phyloP scores from a whole-genome alignment of 106 monocot species.

The Dioscorea zingiberensis region DNA sequence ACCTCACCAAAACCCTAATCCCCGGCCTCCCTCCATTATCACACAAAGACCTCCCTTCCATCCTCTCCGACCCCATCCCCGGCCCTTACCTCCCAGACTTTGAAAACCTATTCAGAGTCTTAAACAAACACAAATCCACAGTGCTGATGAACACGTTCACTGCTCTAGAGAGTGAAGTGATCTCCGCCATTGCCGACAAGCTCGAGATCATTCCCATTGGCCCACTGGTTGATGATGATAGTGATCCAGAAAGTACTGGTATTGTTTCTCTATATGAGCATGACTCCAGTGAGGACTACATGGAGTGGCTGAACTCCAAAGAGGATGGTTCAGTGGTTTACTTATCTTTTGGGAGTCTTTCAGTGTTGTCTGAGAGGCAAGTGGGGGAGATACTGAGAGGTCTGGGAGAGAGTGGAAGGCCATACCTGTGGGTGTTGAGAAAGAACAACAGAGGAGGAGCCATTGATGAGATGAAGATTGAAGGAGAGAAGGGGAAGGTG shows the following conservation, averaged over 20 bases:
- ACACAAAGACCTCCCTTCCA: constrained; percentile 37
- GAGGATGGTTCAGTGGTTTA: constrained; percentile 54
- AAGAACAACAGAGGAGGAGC: constrained; percentile 16
- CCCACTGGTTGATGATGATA: constrained; percentile 14
- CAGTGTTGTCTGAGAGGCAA: constrained; percentile 21
- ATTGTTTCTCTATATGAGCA: constrained; percentile 6
- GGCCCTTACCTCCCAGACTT: constrained; percentile 2
- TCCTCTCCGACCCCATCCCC: constrained; percentile 11
- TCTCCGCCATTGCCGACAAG: neutral
- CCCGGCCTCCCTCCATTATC: constrained; percentile 32
- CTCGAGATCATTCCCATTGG: constrained; percentile 42
- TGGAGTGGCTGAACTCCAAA: constrained; percentile 35
- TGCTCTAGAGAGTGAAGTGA: constrained; percentile 20
- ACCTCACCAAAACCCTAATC: constrained; percentile 11
- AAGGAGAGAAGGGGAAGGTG: constrained; percentile 16
- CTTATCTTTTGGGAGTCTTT: constrained; percentile 62
- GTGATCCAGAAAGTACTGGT: too few relatives aligned
- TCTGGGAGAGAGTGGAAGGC: constrained; percentile 21
- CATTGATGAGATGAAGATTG: constrained; percentile 4
- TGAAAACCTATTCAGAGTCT: neutral
- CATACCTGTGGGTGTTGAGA: constrained; percentile 57
- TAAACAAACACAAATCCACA: neutral
- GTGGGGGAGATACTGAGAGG: constrained; percentile 32
- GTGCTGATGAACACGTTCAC: constrained; percentile 53
- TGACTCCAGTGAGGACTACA: constrained; percentile 15